These are phyloP conservation scores for Yamadazyma sp. DNA, from an alignment of 805 yeast species.

Conservation along the genomic window DNA sequence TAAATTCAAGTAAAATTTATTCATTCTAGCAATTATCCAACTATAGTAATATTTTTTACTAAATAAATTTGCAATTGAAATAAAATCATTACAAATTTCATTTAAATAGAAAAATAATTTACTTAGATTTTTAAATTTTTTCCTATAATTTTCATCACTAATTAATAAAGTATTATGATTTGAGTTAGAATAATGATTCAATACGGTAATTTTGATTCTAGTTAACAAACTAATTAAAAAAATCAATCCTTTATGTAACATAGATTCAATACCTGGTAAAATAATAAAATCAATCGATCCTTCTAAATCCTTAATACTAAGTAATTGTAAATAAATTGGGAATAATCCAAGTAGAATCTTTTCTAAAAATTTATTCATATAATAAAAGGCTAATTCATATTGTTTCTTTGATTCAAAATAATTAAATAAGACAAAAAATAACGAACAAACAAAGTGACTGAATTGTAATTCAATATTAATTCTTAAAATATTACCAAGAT, in stretches of 20 bases:
- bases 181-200: conserved; percentile 1
- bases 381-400: conserved; percentile 8
- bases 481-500: conserved; percentile 1
- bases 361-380: conserved; percentile 6
- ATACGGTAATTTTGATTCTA: conserved; percentile 3
- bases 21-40: conserved; percentile 7
- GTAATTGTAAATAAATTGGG: conserved; percentile 7
- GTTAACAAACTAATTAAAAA: conserved; percentile 3
- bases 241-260: conserved; percentile 7
- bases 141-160: conserved; percentile 1
- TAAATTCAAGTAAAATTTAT: conserved; percentile 1
- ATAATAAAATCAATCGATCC: conserved; percentile 4
- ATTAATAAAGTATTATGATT: conserved; percentile 1
- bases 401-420: conserved; percentile 5
- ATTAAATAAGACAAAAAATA: conserved; percentile 4
- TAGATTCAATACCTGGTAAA: conserved; percentile 8
- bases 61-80: conserved; percentile 5
- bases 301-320: conserved; percentile 2
- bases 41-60: conserved; percentile 9
- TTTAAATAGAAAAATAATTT: conserved; percentile 4
- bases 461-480: conserved; percentile 6
- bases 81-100: conserved; percentile 3
- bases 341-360: conserved; percentile 5
- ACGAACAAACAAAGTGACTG: conserved; percentile 8
- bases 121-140: conserved; percentile 4